Evolutionary conservation across 2,329 filamentous ascomycete genomes (phyloP), one percentile per base, ranked within the genome.

Genomic region (Ceratocystis cubensis): DNA sequence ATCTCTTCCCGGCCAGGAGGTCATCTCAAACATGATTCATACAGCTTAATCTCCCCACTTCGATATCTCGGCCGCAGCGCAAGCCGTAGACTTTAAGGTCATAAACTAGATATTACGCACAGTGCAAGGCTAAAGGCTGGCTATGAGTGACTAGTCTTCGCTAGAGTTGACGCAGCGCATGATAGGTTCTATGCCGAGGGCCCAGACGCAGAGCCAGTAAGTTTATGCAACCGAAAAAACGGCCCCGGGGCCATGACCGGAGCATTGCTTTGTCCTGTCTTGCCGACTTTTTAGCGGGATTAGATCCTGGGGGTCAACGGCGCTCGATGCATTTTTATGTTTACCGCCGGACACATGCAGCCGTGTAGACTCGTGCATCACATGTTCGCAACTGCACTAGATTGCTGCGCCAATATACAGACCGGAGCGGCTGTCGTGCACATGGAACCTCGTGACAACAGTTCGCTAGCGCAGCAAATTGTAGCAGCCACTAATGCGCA

Each of bases 251-350:
- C 28, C 5, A 30, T 30, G 28, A 5, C 4, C 28, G 28, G 28
- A 30, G 28, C 28, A 5, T 30, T 30, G 1, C 5, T 30, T 56
- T 48, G 17, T 48, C 45, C 45, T 48, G 17, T 6, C 17, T 17
- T n/a, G 65, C 70, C 44, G 3, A 68, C 65, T 68, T 53, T 67
- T 61, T 30, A 17, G 65, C 8, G 53, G 5, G 5, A 69, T 8
- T 33, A 73, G 74, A 37, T 73, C 33, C 70, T 75, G 0, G 75
- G 74, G 1, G 70, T 78, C 48, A 76, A 75, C 45, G 74, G 73
- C 1, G 75, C 75, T 1, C 73, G 74, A 59, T 73, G 71, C 1
- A 72, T 69, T 4, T 73, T 75, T 66, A 73, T 70, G 5, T 76
- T 74, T 61, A 73, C 70, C 0, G 71, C 46, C 13, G 66, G 62